Base-by-base conservation (phyloP, 768 basidiomycete genomes). In the Termitomyces sp. region DNA sequence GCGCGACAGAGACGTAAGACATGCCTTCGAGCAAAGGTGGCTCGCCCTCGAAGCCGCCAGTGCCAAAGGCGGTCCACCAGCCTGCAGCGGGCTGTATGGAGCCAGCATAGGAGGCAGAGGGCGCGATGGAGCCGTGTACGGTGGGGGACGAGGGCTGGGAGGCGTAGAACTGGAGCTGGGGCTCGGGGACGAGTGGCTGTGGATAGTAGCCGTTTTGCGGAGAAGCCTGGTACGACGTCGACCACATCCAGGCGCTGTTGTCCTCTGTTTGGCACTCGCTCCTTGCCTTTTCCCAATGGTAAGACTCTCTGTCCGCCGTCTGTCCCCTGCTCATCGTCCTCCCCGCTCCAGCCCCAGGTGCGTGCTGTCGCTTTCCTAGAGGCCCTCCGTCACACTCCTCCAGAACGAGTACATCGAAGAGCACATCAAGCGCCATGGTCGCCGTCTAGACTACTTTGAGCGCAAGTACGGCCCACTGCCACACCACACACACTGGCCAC, bases 341-440 rank as follows among this genome's bases (percentile, higher is more conserved):
- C 41, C 59, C 67, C 47, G 55, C 32, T 69, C 62, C 65, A 90
- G 88, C 88, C 88, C 69, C 88, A 89, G 84, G 88, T 88, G 77
- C 61, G 56, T 1, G 35, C 40, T 8, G 2, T 43, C 40, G 13
- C 7, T 23, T 1, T 13, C 1, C 2, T 8, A 28, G 36, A 6
- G 16, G 18, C 40, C 5, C 1, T 1, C 3, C 5, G n/a, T 36
- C 3, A 23, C 13, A 0, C n/a, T 14, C 12, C 23, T 57, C 36
- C 28, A 99, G 93, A 98, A 98, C 82, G 95, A 98, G 73, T 98
- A 98, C 74, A 98, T 99, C 74, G 96, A 98, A 74, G 96, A 99
- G 79, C 91, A 93, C 70, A 95, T 98, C 74, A 95, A 93, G 77
- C 88, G 94, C 55, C 92, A 98, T 84, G 96, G 96, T 71, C 85